Evolutionary conservation across 148 eudicot species (phyloP).

Genomic region (Spergularia bocconei): DNA sequence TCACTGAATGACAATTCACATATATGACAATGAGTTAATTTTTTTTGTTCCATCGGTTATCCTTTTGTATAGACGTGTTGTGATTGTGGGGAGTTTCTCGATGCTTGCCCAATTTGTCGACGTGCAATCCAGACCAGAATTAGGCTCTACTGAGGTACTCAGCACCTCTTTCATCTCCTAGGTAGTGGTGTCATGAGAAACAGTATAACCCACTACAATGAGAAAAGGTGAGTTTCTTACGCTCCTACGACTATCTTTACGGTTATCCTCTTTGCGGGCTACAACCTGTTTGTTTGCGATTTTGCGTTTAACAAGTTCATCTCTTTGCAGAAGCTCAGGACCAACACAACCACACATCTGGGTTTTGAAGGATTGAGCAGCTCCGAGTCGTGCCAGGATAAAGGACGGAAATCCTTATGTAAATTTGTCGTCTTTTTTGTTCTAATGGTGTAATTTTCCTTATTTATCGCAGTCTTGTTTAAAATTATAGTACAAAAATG

Average conservation of each 20-base stretch:
- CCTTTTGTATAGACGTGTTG: conserved; percentile 65
- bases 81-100: conserved; percentile 79
- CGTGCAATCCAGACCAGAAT: conserved; percentile 67
- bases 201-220: not conserved
- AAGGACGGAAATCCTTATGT: not conserved
- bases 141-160: conserved; percentile 56
- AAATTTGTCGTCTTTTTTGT: not conserved
- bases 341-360: not conserved
- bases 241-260: too few relatives aligned
- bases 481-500: not conserved
- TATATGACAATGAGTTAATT: not conserved
- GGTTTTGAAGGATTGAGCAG: not conserved
- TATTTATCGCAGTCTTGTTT: not conserved
- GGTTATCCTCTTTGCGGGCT: too few relatives aligned
- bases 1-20: not conserved
- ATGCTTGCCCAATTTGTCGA: conserved; percentile 80
- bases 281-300: too few relatives aligned
- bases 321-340: not conserved
- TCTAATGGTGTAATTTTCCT: not conserved
- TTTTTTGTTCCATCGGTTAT: not conserved
- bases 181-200: conserved; percentile 14
- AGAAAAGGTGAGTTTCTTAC: conserved; percentile 2
- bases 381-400: not conserved
- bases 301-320: conserved; percentile 1
- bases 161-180: conserved; percentile 4